Evolutionary conservation across 129 eudicot genomes (phyloP).

Genomic region (Flaveria sonorensis): DNA sequence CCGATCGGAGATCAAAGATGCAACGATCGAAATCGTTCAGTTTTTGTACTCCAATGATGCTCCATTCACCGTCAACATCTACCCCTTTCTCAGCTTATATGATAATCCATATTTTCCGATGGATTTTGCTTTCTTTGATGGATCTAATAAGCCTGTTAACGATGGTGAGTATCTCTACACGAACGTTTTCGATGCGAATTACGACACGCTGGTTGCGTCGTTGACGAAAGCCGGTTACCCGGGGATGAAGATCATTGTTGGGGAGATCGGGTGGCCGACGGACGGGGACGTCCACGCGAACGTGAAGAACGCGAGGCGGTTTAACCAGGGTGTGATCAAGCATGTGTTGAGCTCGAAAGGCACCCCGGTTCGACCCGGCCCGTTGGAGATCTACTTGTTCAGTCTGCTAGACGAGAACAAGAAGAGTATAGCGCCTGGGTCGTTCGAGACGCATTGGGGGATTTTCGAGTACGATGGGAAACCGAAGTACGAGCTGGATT

Average conservation of each 20-base stretch:
- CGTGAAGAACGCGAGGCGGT: conserved; percentile 56
- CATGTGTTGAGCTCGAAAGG: conserved; percentile 66
- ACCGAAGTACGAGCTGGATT: conserved; percentile 73
- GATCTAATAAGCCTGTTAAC: conserved; percentile 49
- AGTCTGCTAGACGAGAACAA: conserved; percentile 74
- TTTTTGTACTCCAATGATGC: conserved; percentile 64
- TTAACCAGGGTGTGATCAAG: conserved; percentile 64
- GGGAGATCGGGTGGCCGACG: conserved; percentile 98
- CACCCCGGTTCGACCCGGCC: conserved; percentile 70
- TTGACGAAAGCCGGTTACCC: conserved; percentile 77
- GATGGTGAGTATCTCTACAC: conserved; percentile 60
- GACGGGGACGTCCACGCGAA: conserved; percentile 75
- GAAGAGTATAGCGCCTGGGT: conserved; percentile 84
- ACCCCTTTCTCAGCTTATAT: conserved; percentile 84
- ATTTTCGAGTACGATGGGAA: conserved; percentile 84
- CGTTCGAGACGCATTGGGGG: conserved; percentile 97
- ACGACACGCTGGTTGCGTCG: conserved; percentile 76
- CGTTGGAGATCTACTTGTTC: conserved; percentile 60
- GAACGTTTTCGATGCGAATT: conserved; percentile 87
- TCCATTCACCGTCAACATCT: conserved; percentile 86
- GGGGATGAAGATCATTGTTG: conserved; percentile 68
- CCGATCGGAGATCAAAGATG: conserved; percentile 66
- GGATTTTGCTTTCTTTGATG: conserved; percentile 82
- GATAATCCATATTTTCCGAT: conserved; percentile 63
- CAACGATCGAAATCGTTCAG: conserved; percentile 57